Base-by-base conservation (phyloP, 176 grass and related monocot species). In the Eleusine coracana region DNA sequence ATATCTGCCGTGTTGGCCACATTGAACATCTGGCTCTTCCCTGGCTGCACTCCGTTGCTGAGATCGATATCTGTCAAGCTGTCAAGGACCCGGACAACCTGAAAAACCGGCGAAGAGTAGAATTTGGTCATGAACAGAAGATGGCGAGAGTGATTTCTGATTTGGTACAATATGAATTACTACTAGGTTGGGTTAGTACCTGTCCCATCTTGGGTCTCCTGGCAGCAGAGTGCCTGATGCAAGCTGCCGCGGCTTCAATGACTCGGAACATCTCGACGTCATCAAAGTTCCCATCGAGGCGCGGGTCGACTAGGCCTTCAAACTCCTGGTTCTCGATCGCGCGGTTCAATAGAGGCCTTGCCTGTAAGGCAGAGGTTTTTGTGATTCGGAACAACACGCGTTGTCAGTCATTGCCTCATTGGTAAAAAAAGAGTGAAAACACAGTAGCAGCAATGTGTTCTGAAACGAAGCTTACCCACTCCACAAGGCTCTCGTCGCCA, bases 1-100 rank as follows among this genome's bases (percentile, higher is more conserved):
- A 98, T 91, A 42, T 98, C 92, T 1, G 82, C 84, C 1, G 92
- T 93, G 65, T 98, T 92, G 21, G 90, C 82, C 7, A 56, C 82
- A 34, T 98, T 95, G 81, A 95, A 95, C 75, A 93, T 82, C 88
- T 91, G 84, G 66, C 96, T 98, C 83, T 95, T 92, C 54, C 96
- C 92, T 0, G 92, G 92, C 73, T 89, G 91, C 28, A 95, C 82
- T 8, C 96, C 96, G 18, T 98, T 95, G 82, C 79, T 98, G 58
- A 98, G 82, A 45, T 98, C 96, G 3, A 86, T 83, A n/a, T 98
- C 96, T 0, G 87, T 85, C 76, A 98, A 55, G 79, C 78, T 89
- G 65, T 98, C 92, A 3, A 98, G 92, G 23, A 92, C 80, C 65
- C 96, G 91, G 15, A 95, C 92, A 5, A 98, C 90, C 96, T 98